A percentile compares a stretch with the other conserved stretches of the same genome.
These are phyloP conservation scores for Sugiyamaella sp. DNA, from an alignment of 1,139 yeast genomes.

Conservation along the genomic window DNA sequence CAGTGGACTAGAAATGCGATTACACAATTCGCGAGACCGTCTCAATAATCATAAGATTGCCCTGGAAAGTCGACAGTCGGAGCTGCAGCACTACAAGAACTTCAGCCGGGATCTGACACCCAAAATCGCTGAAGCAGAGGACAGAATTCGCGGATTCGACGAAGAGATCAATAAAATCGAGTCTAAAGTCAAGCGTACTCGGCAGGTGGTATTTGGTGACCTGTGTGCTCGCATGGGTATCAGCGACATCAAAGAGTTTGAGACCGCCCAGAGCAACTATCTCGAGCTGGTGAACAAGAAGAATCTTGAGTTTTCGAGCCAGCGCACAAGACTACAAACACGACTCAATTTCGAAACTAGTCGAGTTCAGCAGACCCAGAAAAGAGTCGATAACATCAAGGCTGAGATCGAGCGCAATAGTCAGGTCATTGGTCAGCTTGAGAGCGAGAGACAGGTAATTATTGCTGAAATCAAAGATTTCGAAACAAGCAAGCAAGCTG, in stretches of 20 bases:
- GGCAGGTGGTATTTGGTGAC: conserved; percentile 48
- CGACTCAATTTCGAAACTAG: conserved; percentile 68
- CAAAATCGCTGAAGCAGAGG: conserved; percentile 49
- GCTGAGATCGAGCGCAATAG: conserved; percentile 23
- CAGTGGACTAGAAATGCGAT: conserved; percentile 55
- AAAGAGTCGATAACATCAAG: conserved; percentile 31
- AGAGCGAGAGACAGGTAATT: conserved; percentile 23
- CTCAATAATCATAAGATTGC: conserved; percentile 59
- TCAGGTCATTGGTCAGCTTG: conserved; percentile 28
- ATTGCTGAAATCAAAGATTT: conserved; percentile 27
- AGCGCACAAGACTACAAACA: conserved; percentile 60
- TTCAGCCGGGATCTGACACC: conserved; percentile 49
- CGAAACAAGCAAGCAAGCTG: conserved; percentile 35
- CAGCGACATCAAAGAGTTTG: conserved; percentile 63
- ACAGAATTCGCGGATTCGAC: conserved; percentile 33
- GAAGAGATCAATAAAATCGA: conserved; percentile 34
- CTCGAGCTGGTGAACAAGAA: conserved; percentile 65
- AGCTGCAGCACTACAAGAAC: conserved; percentile 64
- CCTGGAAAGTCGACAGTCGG: conserved; percentile 54
- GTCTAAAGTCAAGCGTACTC: conserved; percentile 33
- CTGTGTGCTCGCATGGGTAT: conserved; percentile 62
- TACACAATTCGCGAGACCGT: conserved; percentile 57
- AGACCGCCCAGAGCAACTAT: conserved; percentile 59
- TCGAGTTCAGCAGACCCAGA: conserved; percentile 31
- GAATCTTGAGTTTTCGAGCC: conserved; percentile 61